Evolutionary conservation across 139 green algal genomes (phyloP).

Genomic region (Ettlia oleoabundans): DNA sequence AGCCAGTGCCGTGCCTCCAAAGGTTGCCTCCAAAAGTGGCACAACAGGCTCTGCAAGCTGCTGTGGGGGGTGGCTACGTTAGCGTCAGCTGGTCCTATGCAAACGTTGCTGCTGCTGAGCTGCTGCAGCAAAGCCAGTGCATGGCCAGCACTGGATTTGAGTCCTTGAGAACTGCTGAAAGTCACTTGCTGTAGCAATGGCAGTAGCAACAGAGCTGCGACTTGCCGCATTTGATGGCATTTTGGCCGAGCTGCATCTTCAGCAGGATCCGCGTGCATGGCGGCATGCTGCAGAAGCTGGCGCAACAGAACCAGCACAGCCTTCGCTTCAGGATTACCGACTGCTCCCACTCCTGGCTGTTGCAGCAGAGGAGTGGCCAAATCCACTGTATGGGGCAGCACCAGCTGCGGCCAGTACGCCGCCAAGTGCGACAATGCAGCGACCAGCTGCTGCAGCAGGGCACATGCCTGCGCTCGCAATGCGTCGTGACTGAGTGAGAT

Average conservation of each 20-base stretch:
- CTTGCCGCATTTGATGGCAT: background rate
- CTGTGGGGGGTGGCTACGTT: background rate
- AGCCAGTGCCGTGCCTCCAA: conserved; percentile 28
- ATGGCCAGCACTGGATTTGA: conserved; percentile 14
- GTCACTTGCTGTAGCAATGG: conserved; percentile 19
- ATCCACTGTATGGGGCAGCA: background rate
- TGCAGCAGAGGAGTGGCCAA: background rate
- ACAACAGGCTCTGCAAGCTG: background rate
- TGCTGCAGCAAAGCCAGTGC: background rate
- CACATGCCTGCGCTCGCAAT: background rate
- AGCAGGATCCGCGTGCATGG: background rate
- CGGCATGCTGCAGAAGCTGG: background rate
- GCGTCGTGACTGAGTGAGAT: background rate
- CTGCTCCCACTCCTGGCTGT: background rate
- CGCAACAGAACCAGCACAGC: background rate
- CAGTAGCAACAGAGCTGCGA: conserved; percentile 9
- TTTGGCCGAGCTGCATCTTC: background rate
- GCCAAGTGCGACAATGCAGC: background rate
- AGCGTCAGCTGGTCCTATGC: background rate
- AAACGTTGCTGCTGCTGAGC: background rate
- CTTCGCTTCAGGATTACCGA: background rate
- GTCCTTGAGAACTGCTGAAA: background rate
- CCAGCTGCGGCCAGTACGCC: background rate
- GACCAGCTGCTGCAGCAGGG: background rate
- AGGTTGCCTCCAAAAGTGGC: conserved; percentile 3